Percentiles rank a stretch among this genome's conserved stretches.
Conservation (phyloP, 2,329 filamentous ascomycete species). For the Cladophialophora immunda region DNA sequence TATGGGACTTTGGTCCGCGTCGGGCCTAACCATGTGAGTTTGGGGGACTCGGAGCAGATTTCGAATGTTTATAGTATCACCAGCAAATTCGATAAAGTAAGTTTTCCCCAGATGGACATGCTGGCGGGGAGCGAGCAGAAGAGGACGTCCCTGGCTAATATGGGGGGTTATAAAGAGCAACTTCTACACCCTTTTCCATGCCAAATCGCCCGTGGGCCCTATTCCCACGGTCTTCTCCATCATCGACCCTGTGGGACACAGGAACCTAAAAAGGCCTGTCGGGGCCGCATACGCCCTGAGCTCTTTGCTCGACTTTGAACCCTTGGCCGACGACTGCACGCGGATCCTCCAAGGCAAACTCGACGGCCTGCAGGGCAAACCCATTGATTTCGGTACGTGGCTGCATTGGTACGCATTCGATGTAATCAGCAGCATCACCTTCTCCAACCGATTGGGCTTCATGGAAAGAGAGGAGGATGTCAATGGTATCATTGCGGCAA, state of each 20-base stretch:
- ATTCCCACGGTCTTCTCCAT: slow-evolving; percentile 50
- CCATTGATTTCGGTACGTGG: slow-evolving; percentile 46
- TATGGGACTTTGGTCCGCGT: slow-evolving; percentile 45
- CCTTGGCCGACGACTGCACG: slow-evolving; percentile 45
- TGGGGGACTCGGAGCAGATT: slow-evolving; percentile 36
- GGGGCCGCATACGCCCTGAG: slow-evolving; percentile 52
- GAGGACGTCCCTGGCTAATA: not conserved
- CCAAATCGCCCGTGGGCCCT: slow-evolving; percentile 37
- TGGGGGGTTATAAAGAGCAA: slow-evolving; percentile 22
- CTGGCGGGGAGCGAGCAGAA: not conserved
- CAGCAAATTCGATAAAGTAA: slow-evolving; percentile 36
- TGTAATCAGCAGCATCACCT: slow-evolving; percentile 49
- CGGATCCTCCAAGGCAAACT: slow-evolving; percentile 31
- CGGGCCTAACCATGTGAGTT: slow-evolving; percentile 45
- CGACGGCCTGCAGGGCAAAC: slow-evolving; percentile 26
- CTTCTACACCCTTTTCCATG: slow-evolving; percentile 35
- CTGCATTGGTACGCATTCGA: slow-evolving; percentile 49
- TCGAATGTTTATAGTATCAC: slow-evolving; percentile 38
- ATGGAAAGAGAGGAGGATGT: slow-evolving; percentile 47
- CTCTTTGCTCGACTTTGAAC: slow-evolving; percentile 51
- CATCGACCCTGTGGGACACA: slow-evolving; percentile 52
- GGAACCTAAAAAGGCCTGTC: slow-evolving; percentile 50
- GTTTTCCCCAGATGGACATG: slow-evolving; percentile 39
- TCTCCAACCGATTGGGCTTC: slow-evolving; percentile 47
- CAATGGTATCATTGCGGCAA: slow-evolving; percentile 45